Base-by-base conservation (phyloP, 768 basidiomycete genomes). In the Agaricus blazei region DNA sequence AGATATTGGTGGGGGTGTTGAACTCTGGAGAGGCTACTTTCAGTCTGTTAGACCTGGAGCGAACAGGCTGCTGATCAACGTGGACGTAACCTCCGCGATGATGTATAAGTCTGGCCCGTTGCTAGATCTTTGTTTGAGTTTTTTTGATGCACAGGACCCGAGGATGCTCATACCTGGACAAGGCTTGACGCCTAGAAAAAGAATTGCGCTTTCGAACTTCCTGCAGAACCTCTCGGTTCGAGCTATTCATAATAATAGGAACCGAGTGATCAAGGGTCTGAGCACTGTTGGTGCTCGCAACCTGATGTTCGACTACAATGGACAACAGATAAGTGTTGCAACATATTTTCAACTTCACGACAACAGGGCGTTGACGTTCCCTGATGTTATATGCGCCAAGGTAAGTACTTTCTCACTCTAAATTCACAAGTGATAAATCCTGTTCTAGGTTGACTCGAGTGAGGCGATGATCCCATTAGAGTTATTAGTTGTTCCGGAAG, bases 1-100 rank as follows among this genome's bases (percentile, higher is more conserved):
- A 58, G 69, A 74, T 43, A 75, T 90, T 24, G 86, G 89, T 1
- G 63, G 67, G 0, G 90, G 90, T 0, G 73, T 92, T 4, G 75
- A 81, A 19, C 74, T 91, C 2, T 88, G 88, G 88, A 76, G 90
- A 4, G 90, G 90, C 0, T 91, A 88, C 56, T 90, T 92, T 70
- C 90, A 91, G 65, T 88, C 86, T 0, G 77, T 90, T 9, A 75
- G 90, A 23, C 89, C 89, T 14, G 84, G 81, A 0, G 76, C 83
- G 14, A 83, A 82, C 0, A 73, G 73, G 4, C 79, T 93, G 70
- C 69, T 90, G 31, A 75, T 92, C 59, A 93, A 93, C 57, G 78
- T 93, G 60, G 90, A 93, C 61, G 90, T 90, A 52, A 85, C 85
- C 0, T 88, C 90, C 0, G 89, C 84, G 0, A 80, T 84, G 19